A percentile compares a stretch with the other conserved stretches of the same genome.
phyloP scores from a whole-genome alignment of 192 early-diverging fungal genomes.

The Funneliformis mosseae region DNA sequence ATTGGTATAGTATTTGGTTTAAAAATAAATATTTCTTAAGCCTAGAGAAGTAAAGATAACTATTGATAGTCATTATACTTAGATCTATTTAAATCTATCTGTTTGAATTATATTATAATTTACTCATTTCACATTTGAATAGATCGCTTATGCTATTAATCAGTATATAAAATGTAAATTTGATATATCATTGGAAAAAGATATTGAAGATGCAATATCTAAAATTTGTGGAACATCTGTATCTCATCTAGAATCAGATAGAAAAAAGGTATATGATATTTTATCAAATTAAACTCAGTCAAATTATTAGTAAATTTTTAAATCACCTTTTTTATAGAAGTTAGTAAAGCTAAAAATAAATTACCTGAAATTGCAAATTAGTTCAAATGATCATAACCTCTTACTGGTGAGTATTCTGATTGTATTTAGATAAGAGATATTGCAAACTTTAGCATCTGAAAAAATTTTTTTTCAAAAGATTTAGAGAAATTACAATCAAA shows the following conservation, averaged over 20 bases:
- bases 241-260: neutral
- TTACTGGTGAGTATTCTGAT: no score
- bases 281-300: no score
- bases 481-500: neutral
- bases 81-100: no score
- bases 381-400: neutral
- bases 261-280: neutral
- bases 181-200: neutral
- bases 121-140: neutral
- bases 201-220: conserved; percentile 5
- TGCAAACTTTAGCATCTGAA: neutral
- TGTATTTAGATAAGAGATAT: neutral
- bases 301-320: no score
- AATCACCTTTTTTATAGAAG: no score
- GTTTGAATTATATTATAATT: neutral
- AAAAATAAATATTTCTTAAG: neutral
- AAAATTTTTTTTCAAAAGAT: neutral
- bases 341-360: neutral
- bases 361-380: neutral
- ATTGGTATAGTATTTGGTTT: no score
- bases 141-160: neutral
- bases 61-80: neutral
- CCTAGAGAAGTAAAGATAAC: neutral
- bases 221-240: neutral
- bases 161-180: neutral